phyloP scores from a whole-genome alignment of 2,329 filamentous ascomycete genomes.

The Lasiodiplodia sp. region DNA sequence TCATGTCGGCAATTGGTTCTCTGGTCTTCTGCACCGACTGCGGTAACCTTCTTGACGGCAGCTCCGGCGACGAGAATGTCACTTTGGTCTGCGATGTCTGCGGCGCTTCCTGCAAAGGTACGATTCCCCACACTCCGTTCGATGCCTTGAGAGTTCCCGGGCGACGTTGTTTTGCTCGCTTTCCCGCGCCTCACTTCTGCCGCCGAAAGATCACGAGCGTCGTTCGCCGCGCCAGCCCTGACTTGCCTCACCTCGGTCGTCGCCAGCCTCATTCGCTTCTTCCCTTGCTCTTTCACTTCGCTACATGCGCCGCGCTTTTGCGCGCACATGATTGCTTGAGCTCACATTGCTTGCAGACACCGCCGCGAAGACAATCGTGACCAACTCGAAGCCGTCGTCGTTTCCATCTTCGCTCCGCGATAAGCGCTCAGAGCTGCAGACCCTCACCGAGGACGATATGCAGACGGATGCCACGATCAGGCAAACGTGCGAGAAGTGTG shows the following conservation, averaged over 20 bases:
- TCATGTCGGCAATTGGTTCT: slow-evolving; percentile 88
- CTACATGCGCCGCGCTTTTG: background rate
- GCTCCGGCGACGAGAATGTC: slow-evolving; percentile 77
- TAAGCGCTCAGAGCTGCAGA: slow-evolving; percentile 86
- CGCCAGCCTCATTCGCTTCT: background rate
- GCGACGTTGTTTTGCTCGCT: background rate
- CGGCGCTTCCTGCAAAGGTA: slow-evolving; percentile 83
- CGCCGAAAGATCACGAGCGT: background rate
- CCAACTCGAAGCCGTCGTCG: slow-evolving; percentile 84
- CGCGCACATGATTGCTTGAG: slow-evolving; percentile 4
- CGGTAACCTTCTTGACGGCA: slow-evolving; percentile 85
- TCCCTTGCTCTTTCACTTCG: slow-evolving; percentile 12
- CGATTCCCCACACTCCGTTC: slow-evolving; percentile 15
- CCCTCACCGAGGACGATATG: slow-evolving; percentile 77
- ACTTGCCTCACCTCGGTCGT: background rate
- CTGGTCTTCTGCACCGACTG: slow-evolving; percentile 93
- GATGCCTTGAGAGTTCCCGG: background rate
- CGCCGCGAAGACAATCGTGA: slow-evolving; percentile 77
- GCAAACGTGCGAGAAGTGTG: slow-evolving; percentile 81
- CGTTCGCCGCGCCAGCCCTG: background rate
- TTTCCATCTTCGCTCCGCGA: slow-evolving; percentile 90
- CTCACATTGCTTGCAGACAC: slow-evolving; percentile 62
- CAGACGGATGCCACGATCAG: slow-evolving; percentile 74
- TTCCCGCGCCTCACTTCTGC: background rate
- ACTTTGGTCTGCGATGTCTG: slow-evolving; percentile 85